Percentiles rank a stretch among this genome's conserved stretches.
Conservation (phyloP, 2,329 filamentous ascomycete genomes). For the Blastomyces emzantsi region DNA sequence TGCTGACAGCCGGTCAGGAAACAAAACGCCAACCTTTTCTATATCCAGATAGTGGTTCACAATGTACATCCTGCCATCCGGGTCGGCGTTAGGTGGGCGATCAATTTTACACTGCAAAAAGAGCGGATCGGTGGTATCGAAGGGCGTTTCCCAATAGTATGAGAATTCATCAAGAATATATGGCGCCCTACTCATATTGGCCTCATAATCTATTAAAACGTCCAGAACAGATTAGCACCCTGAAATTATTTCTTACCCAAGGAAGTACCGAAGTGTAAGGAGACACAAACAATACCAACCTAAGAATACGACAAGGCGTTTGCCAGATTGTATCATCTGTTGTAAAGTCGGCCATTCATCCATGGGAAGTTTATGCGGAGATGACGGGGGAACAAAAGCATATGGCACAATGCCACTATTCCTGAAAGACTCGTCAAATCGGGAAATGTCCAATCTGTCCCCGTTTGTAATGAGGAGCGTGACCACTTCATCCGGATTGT, state of each 20-base stretch:
- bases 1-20: constrained; percentile 36
- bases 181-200: constrained; percentile 30
- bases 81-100: constrained; percentile 32
- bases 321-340: constrained; percentile 34
- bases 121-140: constrained; percentile 32
- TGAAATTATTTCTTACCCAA: not conserved
- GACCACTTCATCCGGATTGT: constrained; percentile 52
- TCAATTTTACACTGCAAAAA: constrained; percentile 39
- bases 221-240: not conserved
- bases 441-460: constrained; percentile 35
- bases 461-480: constrained; percentile 56
- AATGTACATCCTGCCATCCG: constrained; percentile 38
- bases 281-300: constrained; percentile 21
- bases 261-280: not conserved
- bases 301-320: constrained; percentile 37
- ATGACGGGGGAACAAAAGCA: constrained; percentile 30
- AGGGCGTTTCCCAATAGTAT: constrained; percentile 42
- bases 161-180: constrained; percentile 38
- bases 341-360: constrained; percentile 37
- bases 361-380: constrained; percentile 25
- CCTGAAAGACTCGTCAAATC: constrained; percentile 29
- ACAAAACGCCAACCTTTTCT: constrained; percentile 33
- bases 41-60: constrained; percentile 43
- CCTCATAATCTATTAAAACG: constrained; percentile 30
- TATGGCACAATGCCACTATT: constrained; percentile 27